These are phyloP conservation scores for Suhomyces panamericanus DNA, from an alignment of 1,139 yeast genomes.

Conservation along the genomic window DNA sequence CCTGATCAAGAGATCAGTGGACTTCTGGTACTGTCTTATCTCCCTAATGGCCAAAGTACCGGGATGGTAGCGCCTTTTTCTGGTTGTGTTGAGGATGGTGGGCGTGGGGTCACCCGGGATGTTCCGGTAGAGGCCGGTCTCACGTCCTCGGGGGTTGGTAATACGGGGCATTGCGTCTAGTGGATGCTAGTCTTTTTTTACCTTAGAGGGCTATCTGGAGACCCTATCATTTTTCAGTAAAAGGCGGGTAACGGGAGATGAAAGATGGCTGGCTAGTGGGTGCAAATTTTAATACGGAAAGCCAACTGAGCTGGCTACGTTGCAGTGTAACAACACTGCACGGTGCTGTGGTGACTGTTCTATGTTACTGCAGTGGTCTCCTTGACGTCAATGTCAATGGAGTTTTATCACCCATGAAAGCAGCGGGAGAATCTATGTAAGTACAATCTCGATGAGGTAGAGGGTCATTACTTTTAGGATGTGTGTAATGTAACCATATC, in stretches of 20 bases:
- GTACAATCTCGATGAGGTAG: too few species aligned
- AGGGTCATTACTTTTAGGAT: too few species aligned
- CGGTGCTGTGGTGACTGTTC: not conserved
- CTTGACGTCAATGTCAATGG: too few species aligned
- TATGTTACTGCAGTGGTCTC: too few species aligned
- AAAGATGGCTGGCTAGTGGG: constrained; percentile 12
- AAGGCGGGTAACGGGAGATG: constrained; percentile 8
- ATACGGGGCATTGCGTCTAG: constrained; percentile 8
- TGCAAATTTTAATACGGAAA: not conserved
- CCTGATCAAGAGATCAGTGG: constrained; percentile 73
- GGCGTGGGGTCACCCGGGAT: constrained; percentile 33
- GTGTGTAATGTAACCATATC: too few species aligned
- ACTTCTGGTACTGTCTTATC: constrained; percentile 73
- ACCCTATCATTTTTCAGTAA: constrained; percentile 3
- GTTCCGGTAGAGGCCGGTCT: constrained; percentile 46
- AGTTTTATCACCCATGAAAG: too few species aligned
- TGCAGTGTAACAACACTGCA: not conserved
- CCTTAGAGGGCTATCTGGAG: constrained; percentile 1
- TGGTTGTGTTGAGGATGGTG: constrained; percentile 22
- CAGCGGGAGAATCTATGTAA: too few species aligned
- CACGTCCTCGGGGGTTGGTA: constrained; percentile 19
- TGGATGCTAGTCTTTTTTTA: not conserved
- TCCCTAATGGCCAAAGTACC: constrained; percentile 78
- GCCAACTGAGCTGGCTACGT: not conserved
- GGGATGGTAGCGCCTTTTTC: constrained; percentile 60